phyloP scores from a whole-genome alignment of 2,329 filamentous ascomycete genomes.

The Xylaria sp. region DNA sequence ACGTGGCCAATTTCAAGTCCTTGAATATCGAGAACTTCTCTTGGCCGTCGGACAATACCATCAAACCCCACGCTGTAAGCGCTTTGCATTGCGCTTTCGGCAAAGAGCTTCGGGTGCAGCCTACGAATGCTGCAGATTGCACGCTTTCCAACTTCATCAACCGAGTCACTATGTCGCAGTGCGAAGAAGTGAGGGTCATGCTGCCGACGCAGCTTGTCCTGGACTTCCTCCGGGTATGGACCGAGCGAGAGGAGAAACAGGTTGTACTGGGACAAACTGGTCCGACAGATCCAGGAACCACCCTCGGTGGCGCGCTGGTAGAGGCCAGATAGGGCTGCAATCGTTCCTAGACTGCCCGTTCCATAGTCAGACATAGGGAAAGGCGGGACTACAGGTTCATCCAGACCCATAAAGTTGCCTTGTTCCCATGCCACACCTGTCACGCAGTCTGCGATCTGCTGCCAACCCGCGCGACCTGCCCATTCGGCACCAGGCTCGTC shows the following conservation, averaged over 20 bases:
- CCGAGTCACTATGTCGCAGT: conserved; percentile 51
- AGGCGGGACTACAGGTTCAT: conserved; percentile 61
- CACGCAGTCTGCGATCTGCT: conserved; percentile 37
- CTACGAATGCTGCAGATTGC: conserved; percentile 48
- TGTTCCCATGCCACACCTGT: conserved; percentile 36
- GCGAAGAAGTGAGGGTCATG: conserved; percentile 50
- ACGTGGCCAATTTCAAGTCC: conserved; percentile 42
- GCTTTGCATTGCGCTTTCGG: conserved; percentile 28
- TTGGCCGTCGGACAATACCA: conserved; percentile 40
- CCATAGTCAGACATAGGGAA: conserved; percentile 54
- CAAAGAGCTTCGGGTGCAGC: conserved; percentile 32
- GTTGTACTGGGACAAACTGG: conserved; percentile 35
- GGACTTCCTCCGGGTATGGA: conserved; percentile 42
- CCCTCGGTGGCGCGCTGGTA: conserved; percentile 32
- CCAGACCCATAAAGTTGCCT: conserved; percentile 36
- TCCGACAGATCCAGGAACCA: conserved; percentile 34
- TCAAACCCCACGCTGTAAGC: conserved; percentile 32
- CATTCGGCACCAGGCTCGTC: conserved; percentile 47
- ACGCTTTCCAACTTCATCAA: conserved; percentile 52
- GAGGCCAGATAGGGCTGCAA: conserved; percentile 33
- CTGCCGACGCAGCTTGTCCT: conserved; percentile 42
- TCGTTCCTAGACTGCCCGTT: conserved; percentile 33
- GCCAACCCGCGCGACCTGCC: conserved; percentile 62
- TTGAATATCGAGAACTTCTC: conserved; percentile 40
- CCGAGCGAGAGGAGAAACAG: conserved; percentile 37